phyloP scores from a whole-genome alignment of 116 monocot species.

The Zostera marina region DNA sequence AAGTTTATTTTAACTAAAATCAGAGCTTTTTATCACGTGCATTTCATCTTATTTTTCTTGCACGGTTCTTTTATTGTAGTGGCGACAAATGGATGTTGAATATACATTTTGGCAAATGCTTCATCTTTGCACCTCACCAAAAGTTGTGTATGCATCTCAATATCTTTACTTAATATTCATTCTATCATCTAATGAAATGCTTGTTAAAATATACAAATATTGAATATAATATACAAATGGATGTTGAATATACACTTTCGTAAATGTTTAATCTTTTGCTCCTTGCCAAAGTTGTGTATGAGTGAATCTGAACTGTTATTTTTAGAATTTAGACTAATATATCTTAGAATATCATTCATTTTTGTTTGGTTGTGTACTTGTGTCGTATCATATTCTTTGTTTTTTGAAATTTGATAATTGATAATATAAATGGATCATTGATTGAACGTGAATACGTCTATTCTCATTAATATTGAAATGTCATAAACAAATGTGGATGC shows the following conservation, averaged over 20 bases:
- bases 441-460: no score
- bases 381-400: no score
- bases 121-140: conserved; percentile 81
- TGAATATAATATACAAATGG: conserved; percentile 48
- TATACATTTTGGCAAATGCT: conserved; percentile 99
- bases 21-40: not conserved
- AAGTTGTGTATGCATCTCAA: conserved; percentile 80
- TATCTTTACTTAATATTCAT: conserved; percentile 7
- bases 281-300: conserved; percentile 95
- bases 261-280: conserved; percentile 97
- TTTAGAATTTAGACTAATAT: not conserved
- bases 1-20: not conserved
- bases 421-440: no score
- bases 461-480: no score
- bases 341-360: not conserved
- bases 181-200: not conserved
- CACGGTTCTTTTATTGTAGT: conserved; percentile 30
- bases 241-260: conserved; percentile 94
- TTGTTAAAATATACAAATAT: not conserved
- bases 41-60: not conserved
- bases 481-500: no score
- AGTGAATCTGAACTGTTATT: conserved; percentile 25
- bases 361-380: no score
- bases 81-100: conserved; percentile 98
- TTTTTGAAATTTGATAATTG: no score